Evolutionary conservation across 495 filamentous ascomycete genomes (phyloP).

Genomic region (Neohortaea acidophila): DNA sequence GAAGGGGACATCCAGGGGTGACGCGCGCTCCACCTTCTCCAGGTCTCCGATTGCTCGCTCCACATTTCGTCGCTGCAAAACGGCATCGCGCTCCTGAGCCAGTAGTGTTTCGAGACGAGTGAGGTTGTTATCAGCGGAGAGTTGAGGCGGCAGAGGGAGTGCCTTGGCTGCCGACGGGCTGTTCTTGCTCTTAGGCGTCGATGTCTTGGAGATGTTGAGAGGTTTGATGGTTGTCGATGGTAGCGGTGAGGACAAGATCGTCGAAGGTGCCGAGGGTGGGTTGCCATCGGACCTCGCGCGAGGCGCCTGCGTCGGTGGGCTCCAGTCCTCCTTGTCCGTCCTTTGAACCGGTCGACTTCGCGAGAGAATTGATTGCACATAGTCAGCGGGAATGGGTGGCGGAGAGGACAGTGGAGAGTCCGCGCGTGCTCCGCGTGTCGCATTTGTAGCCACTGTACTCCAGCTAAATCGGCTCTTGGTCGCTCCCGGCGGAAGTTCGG

Average conservation of each 20-base stretch:
- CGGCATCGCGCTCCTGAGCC: slow-evolving; percentile 4
- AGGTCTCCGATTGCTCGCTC: slow-evolving; percentile 8
- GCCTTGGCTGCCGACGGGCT: slow-evolving; percentile 1
- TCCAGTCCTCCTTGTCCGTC: slow-evolving; percentile 9
- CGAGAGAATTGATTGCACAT: slow-evolving; percentile 17
- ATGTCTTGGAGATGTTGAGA: not conserved
- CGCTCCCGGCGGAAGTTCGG: not conserved
- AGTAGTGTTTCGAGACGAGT: slow-evolving; percentile 13
- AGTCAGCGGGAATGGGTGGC: slow-evolving; percentile 11
- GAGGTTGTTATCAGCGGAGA: not conserved
- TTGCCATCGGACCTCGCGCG: not conserved
- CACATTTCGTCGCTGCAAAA: slow-evolving; percentile 9
- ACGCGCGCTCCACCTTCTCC: slow-evolving; percentile 11
- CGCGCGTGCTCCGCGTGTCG: slow-evolving; percentile 2
- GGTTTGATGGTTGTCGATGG: not conserved
- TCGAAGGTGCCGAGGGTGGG: not conserved
- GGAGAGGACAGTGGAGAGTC: slow-evolving; percentile 7
- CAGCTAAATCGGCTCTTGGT: slow-evolving; percentile 16
- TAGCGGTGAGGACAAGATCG: not conserved
- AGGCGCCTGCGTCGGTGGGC: slow-evolving; percentile 6
- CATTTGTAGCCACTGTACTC: slow-evolving; percentile 14
- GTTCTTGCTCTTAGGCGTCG: not conserved
- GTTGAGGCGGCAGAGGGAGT: slow-evolving; percentile 8
- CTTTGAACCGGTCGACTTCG: slow-evolving; percentile 11
- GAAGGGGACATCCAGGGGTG: slow-evolving; percentile 14